Conservation (phyloP, 176 grass and related monocot genomes). For the Bromus sterilis region DNA sequence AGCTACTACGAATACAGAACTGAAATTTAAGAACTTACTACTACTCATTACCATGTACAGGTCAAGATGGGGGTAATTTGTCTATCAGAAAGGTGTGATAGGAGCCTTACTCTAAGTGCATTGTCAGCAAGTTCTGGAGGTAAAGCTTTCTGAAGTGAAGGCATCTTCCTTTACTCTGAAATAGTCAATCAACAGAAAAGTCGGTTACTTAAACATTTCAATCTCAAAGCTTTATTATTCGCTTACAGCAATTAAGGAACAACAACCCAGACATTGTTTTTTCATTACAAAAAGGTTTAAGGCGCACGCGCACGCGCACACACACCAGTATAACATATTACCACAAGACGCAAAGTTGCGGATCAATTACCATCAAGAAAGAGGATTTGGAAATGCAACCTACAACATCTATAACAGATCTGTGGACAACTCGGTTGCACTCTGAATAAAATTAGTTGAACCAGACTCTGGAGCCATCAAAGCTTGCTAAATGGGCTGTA, state of each 20-base stretch:
- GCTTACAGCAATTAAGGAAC: background rate
- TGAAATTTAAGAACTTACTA: background rate
- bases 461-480: background rate
- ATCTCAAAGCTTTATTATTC: background rate
- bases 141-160: conserved; percentile 59
- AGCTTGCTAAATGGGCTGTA: background rate
- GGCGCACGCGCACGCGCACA: too few relatives aligned
- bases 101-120: conserved; percentile 57
- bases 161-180: conserved; percentile 37
- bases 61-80: background rate
- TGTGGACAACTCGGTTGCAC: background rate
- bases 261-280: background rate
- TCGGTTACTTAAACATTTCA: background rate
- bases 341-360: background rate
- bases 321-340: background rate
- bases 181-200: background rate
- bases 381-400: background rate
- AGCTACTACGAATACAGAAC: background rate
- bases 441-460: background rate
- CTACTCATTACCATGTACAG: background rate
- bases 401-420: background rate
- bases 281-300: background rate
- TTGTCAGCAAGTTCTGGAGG: conserved; percentile 76
- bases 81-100: background rate
- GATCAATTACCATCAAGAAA: background rate